These are phyloP conservation scores for Hordeum marinum DNA, from an alignment of 176 grass and related monocot species.

Conservation along the genomic window DNA sequence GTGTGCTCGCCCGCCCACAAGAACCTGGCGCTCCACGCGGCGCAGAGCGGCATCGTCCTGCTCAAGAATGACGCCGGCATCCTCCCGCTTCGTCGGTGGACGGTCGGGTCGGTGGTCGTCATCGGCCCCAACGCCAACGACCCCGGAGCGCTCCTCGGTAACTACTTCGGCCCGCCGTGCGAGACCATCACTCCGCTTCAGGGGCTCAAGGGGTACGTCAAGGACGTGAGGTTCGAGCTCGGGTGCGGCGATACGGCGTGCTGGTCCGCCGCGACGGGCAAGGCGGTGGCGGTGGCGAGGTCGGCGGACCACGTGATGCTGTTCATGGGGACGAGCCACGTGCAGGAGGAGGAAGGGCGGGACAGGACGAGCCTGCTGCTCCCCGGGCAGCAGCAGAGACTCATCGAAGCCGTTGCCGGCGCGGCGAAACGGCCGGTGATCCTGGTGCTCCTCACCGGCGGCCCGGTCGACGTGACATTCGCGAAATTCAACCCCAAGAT, in stretches of 20 bases:
- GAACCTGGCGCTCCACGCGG: neutral
- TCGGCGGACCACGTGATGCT: slow-evolving; percentile 41
- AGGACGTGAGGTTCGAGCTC: neutral
- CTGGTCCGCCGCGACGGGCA: neutral
- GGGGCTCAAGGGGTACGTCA: neutral
- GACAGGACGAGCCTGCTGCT: slow-evolving; percentile 60
- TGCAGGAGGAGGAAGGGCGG: slow-evolving; percentile 57
- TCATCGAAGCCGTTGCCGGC: slow-evolving; percentile 44
- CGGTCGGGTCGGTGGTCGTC: neutral
- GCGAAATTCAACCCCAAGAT: slow-evolving; percentile 55
- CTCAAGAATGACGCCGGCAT: neutral
- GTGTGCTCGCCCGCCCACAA: neutral
- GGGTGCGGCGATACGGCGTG: neutral
- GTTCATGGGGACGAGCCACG: slow-evolving; percentile 61
- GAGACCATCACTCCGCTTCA: neutral
- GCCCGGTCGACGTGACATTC: slow-evolving; percentile 65
- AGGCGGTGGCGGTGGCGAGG: slow-evolving; percentile 27
- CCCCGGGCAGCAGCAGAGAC: slow-evolving; percentile 50
- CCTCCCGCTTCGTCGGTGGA: neutral
- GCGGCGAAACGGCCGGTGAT: slow-evolving; percentile 53
- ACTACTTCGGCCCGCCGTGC: slow-evolving; percentile 5
- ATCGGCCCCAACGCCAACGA: neutral
- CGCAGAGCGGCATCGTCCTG: neutral
- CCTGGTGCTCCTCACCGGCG: slow-evolving; percentile 73
- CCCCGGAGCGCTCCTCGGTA: neutral